phyloP scores from a whole-genome alignment of 441 rosid genomes.

The Biscutella laevigata region DNA sequence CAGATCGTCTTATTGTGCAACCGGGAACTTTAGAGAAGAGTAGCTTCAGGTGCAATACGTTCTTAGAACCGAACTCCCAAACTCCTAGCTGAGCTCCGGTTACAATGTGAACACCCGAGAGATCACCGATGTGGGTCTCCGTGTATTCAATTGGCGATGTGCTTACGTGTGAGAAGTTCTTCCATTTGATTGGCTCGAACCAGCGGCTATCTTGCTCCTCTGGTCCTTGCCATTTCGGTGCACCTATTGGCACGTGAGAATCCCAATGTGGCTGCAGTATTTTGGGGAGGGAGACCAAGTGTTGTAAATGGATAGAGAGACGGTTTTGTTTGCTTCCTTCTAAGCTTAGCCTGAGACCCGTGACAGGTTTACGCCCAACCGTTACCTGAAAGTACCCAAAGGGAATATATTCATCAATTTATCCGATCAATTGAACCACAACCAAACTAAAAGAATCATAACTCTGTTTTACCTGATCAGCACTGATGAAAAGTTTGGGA shows the following conservation, averaged over 20 bases:
- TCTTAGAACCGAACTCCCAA: slow-evolving; percentile 73
- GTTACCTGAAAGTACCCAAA: slow-evolving; percentile 43
- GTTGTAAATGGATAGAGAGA: slow-evolving; percentile 63
- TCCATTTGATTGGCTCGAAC: slow-evolving; percentile 81
- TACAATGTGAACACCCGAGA: slow-evolving; percentile 62
- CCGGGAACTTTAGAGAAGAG: slow-evolving; percentile 72
- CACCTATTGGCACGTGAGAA: slow-evolving; percentile 66
- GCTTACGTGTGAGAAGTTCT: slow-evolving; percentile 78
- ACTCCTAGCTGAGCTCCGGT: slow-evolving; percentile 80
- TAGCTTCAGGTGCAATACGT: slow-evolving; percentile 55
- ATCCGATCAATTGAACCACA: neutral
- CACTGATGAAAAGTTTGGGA: slow-evolving; percentile 65
- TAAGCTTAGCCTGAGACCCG: slow-evolving; percentile 56
- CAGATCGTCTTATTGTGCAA: slow-evolving; percentile 66
- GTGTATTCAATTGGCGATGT: slow-evolving; percentile 64
- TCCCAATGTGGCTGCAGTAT: slow-evolving; percentile 78
- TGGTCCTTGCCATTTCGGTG: slow-evolving; percentile 81
- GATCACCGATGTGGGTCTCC: slow-evolving; percentile 68
- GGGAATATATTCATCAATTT: neutral
- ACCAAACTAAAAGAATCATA: neutral
- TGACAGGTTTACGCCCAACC: slow-evolving; percentile 77
- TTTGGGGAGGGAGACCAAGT: slow-evolving; percentile 65
- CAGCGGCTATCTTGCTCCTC: slow-evolving; percentile 85
- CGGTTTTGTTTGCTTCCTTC: slow-evolving; percentile 70
- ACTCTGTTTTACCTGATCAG: slow-evolving; percentile 49